Percentiles rank a stretch among this genome's conserved stretches.
These are phyloP conservation scores for Hanseniaspora lachancei DNA, from an alignment of 805 yeast species.

Conservation along the genomic window DNA sequence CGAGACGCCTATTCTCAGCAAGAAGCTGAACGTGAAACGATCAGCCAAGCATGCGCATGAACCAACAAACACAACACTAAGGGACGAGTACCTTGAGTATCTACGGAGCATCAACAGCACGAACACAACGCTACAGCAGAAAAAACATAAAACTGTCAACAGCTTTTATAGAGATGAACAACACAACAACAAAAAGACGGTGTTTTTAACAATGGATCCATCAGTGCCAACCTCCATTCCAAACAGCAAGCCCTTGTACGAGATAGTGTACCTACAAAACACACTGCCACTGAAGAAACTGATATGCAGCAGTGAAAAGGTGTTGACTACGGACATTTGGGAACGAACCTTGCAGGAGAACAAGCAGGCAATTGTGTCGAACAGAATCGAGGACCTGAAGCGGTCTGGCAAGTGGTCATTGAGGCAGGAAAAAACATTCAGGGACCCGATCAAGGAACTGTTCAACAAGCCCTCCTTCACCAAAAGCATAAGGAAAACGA, in stretches of 20 bases:
- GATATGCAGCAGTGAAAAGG: slow-evolving; percentile 75
- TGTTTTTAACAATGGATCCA: slow-evolving; percentile 39
- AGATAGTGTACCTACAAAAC: slow-evolving; percentile 74
- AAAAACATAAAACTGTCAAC: background rate
- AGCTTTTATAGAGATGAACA: slow-evolving; percentile 12
- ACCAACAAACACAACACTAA: background rate
- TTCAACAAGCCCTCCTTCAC: slow-evolving; percentile 6
- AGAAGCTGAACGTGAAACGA: background rate
- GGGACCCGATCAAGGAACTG: slow-evolving; percentile 41
- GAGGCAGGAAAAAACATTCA: slow-evolving; percentile 61
- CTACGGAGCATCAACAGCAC: background rate
- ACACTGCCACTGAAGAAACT: slow-evolving; percentile 73
- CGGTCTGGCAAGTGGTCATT: slow-evolving; percentile 82
- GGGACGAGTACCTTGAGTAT: background rate
- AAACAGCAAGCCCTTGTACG: slow-evolving; percentile 60
- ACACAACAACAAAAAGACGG: slow-evolving; percentile 27
- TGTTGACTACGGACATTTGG: slow-evolving; percentile 69
- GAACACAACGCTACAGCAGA: background rate
- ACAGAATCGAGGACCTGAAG: slow-evolving; percentile 83
- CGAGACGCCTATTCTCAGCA: background rate
- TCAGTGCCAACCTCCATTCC: slow-evolving; percentile 41
- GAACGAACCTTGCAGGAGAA: slow-evolving; percentile 82
- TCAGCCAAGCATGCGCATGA: background rate
- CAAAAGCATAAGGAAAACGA: slow-evolving; percentile 32
- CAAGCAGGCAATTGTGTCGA: slow-evolving; percentile 74